Base-by-base conservation (phyloP, 495 filamentous ascomycete species). In the Achaetomiella virescens region DNA sequence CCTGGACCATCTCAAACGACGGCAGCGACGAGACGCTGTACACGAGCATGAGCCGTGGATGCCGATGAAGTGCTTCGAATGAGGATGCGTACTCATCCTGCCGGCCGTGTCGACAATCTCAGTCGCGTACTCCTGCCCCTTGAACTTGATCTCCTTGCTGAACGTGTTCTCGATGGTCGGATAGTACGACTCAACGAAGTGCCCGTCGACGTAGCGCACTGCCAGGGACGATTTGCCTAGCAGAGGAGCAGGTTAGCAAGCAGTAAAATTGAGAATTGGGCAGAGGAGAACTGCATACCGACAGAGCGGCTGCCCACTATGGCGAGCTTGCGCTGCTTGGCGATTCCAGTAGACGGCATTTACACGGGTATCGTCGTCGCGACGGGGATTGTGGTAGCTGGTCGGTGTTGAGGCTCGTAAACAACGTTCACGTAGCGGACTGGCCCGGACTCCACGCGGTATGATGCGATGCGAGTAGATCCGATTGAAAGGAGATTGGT, bases 151-250 rank as follows among this genome's bases (percentile, higher is more conserved):
- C 60, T 90, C 84, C 64, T 93, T 92, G 72, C 88, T 92, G 70
- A 97, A 97, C 12, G 91, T 97, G 70, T 97, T 99, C 75, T 97
- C 93, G 63, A 99, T 97, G 22, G 93, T 99, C 21, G 93, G 93
- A 74, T 97, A 99, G 72, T 99, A 99, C 70, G 87, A 91, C 70
- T 97, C 95, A 63, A 97, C 92, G 63, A 99, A 99, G 73, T 96
- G 91, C 64, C 90, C 89, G 69, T 97, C 93, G 66, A 97, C 92
- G 70, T 93, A 97, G 69, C 91, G 95, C 21, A 97, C 95, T 6
- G 95, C 96, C 55, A 99, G 85, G 38, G 93, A 97, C 15, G 90
- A 96, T 80, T 99, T 99, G 68, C 93, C 93, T 98, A 62, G 14
- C n/a, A 4, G 7, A 6, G 46, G n/a, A 42, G n/a, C 8, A 21